Conservation (phyloP, 805 yeast species). For the Pichia manshurica region DNA sequence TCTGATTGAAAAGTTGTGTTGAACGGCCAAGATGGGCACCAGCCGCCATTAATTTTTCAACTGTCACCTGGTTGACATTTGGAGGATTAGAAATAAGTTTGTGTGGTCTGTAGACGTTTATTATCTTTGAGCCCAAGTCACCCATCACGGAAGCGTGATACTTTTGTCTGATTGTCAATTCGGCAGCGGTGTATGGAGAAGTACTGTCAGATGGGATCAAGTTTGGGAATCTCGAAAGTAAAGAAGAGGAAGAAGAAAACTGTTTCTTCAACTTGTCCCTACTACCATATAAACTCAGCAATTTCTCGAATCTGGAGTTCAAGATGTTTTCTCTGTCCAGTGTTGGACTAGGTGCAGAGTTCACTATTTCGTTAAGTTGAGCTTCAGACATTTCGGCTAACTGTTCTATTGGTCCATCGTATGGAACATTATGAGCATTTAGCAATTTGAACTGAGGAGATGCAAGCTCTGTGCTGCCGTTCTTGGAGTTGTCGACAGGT, state of each 20-base stretch:
- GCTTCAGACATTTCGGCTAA: conserved; percentile 20
- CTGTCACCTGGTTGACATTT: conserved; percentile 49
- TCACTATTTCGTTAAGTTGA: conserved; percentile 25
- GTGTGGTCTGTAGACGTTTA: conserved; percentile 64
- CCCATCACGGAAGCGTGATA: conserved; percentile 53
- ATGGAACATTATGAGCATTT: conserved; percentile 13
- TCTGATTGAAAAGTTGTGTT: conserved; percentile 68
- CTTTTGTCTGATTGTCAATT: conserved; percentile 67
- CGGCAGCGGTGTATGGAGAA: conserved; percentile 71
- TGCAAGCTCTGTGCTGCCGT: not conserved
- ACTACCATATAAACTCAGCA: conserved; percentile 24
- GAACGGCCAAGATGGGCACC: conserved; percentile 95
- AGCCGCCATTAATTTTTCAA: conserved; percentile 74
- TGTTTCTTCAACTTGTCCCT: conserved; percentile 21
- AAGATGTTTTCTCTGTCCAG: conserved; percentile 27
- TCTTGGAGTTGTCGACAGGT: too few species aligned
- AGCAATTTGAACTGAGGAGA: not conserved
- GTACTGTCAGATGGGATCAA: conserved; percentile 54
- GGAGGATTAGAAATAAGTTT: conserved; percentile 58
- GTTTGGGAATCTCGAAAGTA: conserved; percentile 46
- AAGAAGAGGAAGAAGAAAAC: conserved; percentile 21
- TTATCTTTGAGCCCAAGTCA: conserved; percentile 57
- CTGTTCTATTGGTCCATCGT: conserved; percentile 13
- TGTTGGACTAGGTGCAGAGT: conserved; percentile 25
- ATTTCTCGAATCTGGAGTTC: conserved; percentile 22